phyloP scores from a whole-genome alignment of 2,329 filamentous ascomycete species.

The Annulohypoxylon truncatum region DNA sequence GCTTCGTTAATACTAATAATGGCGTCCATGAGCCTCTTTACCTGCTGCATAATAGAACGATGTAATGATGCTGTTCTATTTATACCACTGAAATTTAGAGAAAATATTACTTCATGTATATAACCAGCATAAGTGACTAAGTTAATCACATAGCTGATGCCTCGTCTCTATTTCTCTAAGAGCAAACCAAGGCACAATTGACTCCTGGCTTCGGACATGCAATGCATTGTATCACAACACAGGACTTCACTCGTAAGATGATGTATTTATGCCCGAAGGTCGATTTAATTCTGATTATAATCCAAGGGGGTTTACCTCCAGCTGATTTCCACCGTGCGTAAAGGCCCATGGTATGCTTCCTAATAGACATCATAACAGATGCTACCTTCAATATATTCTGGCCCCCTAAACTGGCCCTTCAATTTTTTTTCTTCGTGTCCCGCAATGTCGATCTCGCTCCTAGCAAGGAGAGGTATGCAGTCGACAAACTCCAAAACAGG shows the following conservation, averaged over 20 bases:
- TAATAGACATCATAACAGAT: constrained; percentile 19
- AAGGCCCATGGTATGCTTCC: constrained; percentile 10
- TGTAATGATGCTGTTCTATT: no score
- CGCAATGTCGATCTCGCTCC: constrained; percentile 2
- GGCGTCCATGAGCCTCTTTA: no score
- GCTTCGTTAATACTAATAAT: no score
- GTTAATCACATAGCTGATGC: neutral
- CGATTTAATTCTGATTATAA: constrained; percentile 34
- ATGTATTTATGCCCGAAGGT: constrained; percentile 13
- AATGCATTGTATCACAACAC: neutral
- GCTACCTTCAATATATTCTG: constrained; percentile 12
- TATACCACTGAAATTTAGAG: no score
- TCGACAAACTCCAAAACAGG: constrained; percentile 6
- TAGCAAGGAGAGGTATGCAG: neutral
- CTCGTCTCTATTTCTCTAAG: neutral
- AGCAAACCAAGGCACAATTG: neutral
- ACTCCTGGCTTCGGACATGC: neutral
- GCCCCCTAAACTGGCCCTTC: neutral
- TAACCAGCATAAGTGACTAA: neutral
- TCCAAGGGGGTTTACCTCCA: constrained; percentile 15
- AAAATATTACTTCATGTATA: neutral
- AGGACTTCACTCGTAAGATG: neutral
- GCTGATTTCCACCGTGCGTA: constrained; percentile 11
- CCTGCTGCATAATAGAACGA: no score
- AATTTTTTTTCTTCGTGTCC: constrained; percentile 4